Evolutionary conservation across 2,329 filamentous ascomycete species (phyloP), one percentile per base, ranked within the genome.

Genomic region (Alternaria hordeiaustralica): DNA sequence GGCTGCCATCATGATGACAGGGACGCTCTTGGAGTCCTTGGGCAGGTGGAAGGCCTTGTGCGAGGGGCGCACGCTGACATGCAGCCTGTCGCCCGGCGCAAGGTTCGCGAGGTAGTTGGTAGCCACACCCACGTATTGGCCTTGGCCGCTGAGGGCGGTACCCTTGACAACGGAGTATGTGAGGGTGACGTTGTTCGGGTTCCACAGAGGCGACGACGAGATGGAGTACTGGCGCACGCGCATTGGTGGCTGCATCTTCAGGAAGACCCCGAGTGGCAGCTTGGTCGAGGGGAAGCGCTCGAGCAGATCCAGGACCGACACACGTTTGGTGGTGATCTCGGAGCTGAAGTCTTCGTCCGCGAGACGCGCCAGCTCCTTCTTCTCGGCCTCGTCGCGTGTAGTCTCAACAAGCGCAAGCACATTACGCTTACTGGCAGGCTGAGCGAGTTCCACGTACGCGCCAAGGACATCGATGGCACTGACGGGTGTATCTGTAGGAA

Each of bases 191-290:
- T 83, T 83, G 11, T 80, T 81, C 0, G 87, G 83, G 65, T 89
- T 85, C 65, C 82, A 83, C 0, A 92, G 83, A 0, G 91, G 90
- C 0, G 91, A 92, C 0, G 91, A 93, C 0, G 91, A 93, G 73
- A 94, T 93, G 30, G 89, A 92, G 82, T 94, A 94, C 77, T 92
- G 90, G n/a, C 91, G 87, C 43, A 92, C 85, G 26, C 91, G 88
- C 89, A 96, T 92, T 0, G 92, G 90, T 2, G 91, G 90, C 1
- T 94, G 85, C 84, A 93, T 90, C 33, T 85, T 84, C 8, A 96
- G 83, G 81, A 91, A 95, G 18, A 87, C 81, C 4, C 85, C 85
- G 23, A 96, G 85, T 0, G 91, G 85, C 0, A 95, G 78, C 3
- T 86, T 79, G 30, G 92, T 82, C 0, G 83, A 79, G 0, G 75